Evolutionary conservation across 2,329 filamentous ascomycete species (phyloP).

Genomic region (Stemphylium vesicarium): DNA sequence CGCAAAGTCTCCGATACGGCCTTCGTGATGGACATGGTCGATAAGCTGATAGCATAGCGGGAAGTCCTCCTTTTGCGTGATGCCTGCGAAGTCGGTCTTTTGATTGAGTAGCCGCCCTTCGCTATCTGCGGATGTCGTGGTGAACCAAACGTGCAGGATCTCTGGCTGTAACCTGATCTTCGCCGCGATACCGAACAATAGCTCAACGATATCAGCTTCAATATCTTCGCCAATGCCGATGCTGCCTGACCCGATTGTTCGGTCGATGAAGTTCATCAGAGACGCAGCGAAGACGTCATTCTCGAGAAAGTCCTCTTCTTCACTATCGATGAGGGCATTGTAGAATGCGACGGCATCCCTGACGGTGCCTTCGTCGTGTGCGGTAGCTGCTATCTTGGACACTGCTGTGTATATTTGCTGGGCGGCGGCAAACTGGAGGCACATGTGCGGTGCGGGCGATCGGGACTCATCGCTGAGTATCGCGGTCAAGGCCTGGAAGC

Average conservation of each 20-base stretch:
- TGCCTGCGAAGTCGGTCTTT: constrained; percentile 77
- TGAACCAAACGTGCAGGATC: constrained; percentile 92
- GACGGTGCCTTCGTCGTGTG: constrained; percentile 84
- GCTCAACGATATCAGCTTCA: constrained; percentile 86
- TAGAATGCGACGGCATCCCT: constrained; percentile 86
- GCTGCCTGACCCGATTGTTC: constrained; percentile 75
- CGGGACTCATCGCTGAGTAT: constrained; percentile 90
- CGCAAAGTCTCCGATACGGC: constrained; percentile 93
- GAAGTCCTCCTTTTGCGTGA: constrained; percentile 88
- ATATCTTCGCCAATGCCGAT: constrained; percentile 79
- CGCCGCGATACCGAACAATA: constrained; percentile 94
- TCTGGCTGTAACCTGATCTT: constrained; percentile 91
- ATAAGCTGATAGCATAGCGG: constrained; percentile 94
- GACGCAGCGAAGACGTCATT: constrained; percentile 84
- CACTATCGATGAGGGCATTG: constrained; percentile 90
- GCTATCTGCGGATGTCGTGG: constrained; percentile 54
- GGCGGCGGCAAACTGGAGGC: constrained; percentile 82
- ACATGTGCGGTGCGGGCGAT: constrained; percentile 86
- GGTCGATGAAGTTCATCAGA: constrained; percentile 82
- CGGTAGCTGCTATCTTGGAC: constrained; percentile 84
- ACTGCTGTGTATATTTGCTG: constrained; percentile 91
- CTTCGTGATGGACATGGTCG: constrained; percentile 96
- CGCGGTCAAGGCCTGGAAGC: constrained; percentile 63
- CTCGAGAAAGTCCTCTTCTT: constrained; percentile 93
- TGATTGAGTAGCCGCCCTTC: constrained; percentile 54